Evolutionary conservation across 2,329 filamentous ascomycete species (phyloP), one percentile per base, ranked within the genome.

Genomic region (Trichoderma koningiopsis): DNA sequence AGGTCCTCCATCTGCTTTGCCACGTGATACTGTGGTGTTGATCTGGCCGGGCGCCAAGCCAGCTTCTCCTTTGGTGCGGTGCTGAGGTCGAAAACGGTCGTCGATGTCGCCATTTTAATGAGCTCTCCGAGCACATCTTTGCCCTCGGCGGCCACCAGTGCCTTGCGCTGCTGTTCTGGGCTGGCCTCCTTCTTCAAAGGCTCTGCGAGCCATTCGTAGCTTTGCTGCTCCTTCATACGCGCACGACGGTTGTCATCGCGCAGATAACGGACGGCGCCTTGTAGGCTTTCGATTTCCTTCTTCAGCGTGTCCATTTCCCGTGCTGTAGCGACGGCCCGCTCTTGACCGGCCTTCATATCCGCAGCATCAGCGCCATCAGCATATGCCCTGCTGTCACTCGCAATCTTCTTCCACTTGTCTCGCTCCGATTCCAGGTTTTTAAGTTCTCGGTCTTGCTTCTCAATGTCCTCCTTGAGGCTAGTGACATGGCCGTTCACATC

Each of bases 251-350:
- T 92, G 74, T 92, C 90, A 72, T 91, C 87, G 31, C 89, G 85
- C 35, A 93, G 83, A 77, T 89, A 91, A 13, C 89, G 85, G 57
- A 92, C 87, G 1, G 90, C 89, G 2, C 87, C 85, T 76, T 92
- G 85, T 68, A 91, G 79, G 73, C 83, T 84, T 68, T 84, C 84
- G 74, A 94, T 89, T 70, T 95, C 90, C 73, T 85, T 85, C 78
- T 90, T 89, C 73, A 94, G 86, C 11, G 83, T 83, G 72, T 94
- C 91, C 81, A 94, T 89, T 78, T 95, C 91, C 65, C 89, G 87
- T 33, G 89, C 89, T 1, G 89, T 91, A 5, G 89, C 88, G 58
- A 91, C 89, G 33, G 90, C 89, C 31, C 88, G 86, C 76, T 92
- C 88, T 75, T 90, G 86, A 27, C 88, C 87, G 13, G 86, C 85